Base-by-base conservation (phyloP, 345 rosid genomes). In the Dipteronia sinensis region DNA sequence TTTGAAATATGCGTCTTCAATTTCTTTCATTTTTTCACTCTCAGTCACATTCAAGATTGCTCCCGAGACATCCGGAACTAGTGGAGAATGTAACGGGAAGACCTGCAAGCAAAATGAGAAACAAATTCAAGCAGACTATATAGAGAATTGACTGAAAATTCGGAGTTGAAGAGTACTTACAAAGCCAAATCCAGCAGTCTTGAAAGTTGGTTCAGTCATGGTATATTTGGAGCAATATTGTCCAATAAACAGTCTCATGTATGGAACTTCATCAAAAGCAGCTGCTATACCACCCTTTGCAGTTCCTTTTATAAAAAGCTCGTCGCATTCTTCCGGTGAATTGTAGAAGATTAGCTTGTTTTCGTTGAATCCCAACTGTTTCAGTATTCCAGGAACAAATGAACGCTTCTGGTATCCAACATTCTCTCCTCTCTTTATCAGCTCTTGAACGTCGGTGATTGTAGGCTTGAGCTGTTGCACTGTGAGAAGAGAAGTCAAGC, bases 401-500 rank as follows among this genome's bases (percentile, higher is more conserved):
- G 95, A 88, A 11, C 67, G 77, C 10, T 64, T 1, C 5, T 16
- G 76, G 77, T 83, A 93, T 0, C 93, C 98, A 0, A 93, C 88
- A 5, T 0, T 53, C 1, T 83, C 87, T 58, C 83, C 83, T 49
- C 22, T 83, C 59, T 15, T 84, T 1, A 87, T 66, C 56, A 93
- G 89, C 58, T 80, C 81, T 0, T 74, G 44, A 25, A 90, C 82
- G 47, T 85, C 88, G 0, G 84, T 85, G 13, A 80, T 77, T 1
- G 88, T 79, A 1, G 98, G 98, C 47, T 83, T 7, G 1, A 91
- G 79, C 25, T 85, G 83, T 3, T 91, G 87, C 2, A 91, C 86
- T 0, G 95, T 90, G 2, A 93, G 71, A 12, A 86, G 83, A 2
- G 97, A 88, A 0, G 94, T 79, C 19, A 92, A 87, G 71, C 87